phyloP scores from a whole-genome alignment of 2,329 filamentous ascomycete species.

The Arthrobotrys sinensis region DNA sequence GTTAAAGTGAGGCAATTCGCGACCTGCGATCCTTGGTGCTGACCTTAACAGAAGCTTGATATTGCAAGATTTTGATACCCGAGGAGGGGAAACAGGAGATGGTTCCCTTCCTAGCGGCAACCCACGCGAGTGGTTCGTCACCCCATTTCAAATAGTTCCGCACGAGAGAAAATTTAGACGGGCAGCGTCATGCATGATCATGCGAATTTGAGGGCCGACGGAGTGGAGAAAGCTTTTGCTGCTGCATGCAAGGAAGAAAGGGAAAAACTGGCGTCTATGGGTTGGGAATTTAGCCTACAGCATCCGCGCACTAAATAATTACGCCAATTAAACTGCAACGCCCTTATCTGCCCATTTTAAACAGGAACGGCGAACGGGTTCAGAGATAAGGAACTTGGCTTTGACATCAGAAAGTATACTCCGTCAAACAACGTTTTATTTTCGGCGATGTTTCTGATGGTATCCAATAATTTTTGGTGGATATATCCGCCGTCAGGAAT shows the following conservation, averaged over 20 bases:
- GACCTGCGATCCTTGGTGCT: conserved; percentile 47
- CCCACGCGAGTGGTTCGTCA: conserved; percentile 40
- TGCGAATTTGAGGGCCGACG: conserved; percentile 43
- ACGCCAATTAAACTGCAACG: conserved; percentile 60
- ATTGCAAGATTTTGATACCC: conserved; percentile 49
- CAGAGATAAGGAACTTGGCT: conserved; percentile 58
- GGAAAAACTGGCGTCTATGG: conserved; percentile 37
- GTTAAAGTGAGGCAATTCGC: conserved; percentile 50
- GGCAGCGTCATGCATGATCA: conserved; percentile 36
- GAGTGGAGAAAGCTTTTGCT: conserved; percentile 44
- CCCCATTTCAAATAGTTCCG: conserved; percentile 26
- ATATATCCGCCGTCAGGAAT: conserved; percentile 41
- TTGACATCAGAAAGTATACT: conserved; percentile 42
- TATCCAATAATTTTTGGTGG: conserved; percentile 40
- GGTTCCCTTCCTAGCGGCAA: conserved; percentile 31
- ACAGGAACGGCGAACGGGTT: conserved; percentile 59
- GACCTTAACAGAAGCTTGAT: conserved; percentile 41
- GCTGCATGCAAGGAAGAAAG: conserved; percentile 32
- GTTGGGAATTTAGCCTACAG: conserved; percentile 52
- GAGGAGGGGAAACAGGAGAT: conserved; percentile 35
- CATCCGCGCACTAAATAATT: conserved; percentile 42
- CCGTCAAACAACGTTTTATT: conserved; percentile 56
- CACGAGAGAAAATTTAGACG: conserved; percentile 17
- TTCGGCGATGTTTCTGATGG: conserved; percentile 48
- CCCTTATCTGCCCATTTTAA: conserved; percentile 58